Evolutionary conservation across 169 alveolate species (phyloP).

Genomic region (Plasmodium yoelii): DNA sequence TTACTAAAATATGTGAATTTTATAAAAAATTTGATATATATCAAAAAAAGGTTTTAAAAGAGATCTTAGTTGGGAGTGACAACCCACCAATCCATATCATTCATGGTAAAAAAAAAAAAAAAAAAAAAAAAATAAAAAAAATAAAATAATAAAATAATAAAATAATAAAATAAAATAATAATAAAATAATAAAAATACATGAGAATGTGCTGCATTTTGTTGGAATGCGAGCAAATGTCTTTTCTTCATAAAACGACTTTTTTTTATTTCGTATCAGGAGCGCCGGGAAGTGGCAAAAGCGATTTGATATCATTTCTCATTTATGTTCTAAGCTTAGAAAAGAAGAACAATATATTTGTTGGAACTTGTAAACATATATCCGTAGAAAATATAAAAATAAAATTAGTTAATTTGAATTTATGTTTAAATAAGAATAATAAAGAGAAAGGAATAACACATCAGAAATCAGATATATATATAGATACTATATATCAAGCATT

Average conservation of each 20-base stretch:
- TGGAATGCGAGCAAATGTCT: no score
- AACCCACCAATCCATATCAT: conserved; percentile 32
- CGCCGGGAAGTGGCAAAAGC: conserved; percentile 74
- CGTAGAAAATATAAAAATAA: conserved; percentile 36
- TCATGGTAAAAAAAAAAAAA: conserved; percentile 35
- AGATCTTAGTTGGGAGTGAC: conserved; percentile 25
- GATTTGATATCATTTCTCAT: conserved; percentile 47
- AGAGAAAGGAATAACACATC: conserved; percentile 1
- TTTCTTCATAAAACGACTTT: no score
- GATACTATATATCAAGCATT: conserved; percentile 73
- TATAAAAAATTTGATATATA: conserved; percentile 61
- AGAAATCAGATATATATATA: conserved; percentile 61
- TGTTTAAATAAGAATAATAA: conserved; percentile 36
- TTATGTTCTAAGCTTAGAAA: conserved; percentile 33
- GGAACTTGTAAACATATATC: conserved; percentile 68
- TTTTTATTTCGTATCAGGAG: conserved; percentile 4
- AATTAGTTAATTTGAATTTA: conserved; percentile 33
- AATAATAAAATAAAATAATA: no score
- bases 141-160: no score
- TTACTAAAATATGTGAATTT: conserved; percentile 24
- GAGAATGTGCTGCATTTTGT: not conserved
- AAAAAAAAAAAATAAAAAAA: no score
- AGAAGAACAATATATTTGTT: conserved; percentile 49
- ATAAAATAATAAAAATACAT: no score
- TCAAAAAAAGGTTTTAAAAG: conserved; percentile 37